Base-by-base conservation (phyloP, 2,329 filamentous ascomycete genomes). In the Bisporella sp. region DNA sequence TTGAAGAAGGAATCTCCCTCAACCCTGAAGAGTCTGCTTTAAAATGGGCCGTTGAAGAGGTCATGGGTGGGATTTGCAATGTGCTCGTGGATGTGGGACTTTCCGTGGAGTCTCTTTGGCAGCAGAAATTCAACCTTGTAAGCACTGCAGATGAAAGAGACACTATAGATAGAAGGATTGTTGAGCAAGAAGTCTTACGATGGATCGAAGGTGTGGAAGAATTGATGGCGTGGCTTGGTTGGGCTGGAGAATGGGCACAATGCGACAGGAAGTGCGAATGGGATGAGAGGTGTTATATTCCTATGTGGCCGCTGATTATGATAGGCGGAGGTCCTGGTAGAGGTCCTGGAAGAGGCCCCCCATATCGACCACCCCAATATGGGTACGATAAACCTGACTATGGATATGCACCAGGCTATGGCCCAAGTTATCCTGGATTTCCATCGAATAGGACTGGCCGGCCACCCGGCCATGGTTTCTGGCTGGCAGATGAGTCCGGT, bases 181-280 rank as follows among this genome's bases (percentile, higher is more conserved):
- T 75, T 71, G 70, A 57, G 67, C 11, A 62, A 5, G 59, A 66
- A 12, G 52, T 74, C 4, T 33, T 11, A 8, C 47, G 54, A 8
- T 63, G 62, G 61, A 52, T 46, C 33, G 41, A 58, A 40, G 57
- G 61, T 11, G 28, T 62, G 4, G 64, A 71, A 43, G 68, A 73
- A 53, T 58, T 77, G 8, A 69, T 70, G 58, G 72, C 74, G 1
- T 77, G 74, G 73, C 63, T 76, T 1, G 74, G 73, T 5, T 77
- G 74, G 74, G 71, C 69, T 35, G 71, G 71, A 31, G 69, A 74
- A 59, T 74, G 70, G 59, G 63, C 67, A 1, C 62, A 64, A 6
- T 76, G 73, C 51, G 54, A 65, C 3, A 58, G 66, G 31, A 64
- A 65, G 40, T 76, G 73, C 50, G 68, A 54, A 4, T 67, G 65